These are phyloP conservation scores for Apiotrichum porosum DNA, from an alignment of 1,284 basidiomycete species.

Conservation along the genomic window DNA sequence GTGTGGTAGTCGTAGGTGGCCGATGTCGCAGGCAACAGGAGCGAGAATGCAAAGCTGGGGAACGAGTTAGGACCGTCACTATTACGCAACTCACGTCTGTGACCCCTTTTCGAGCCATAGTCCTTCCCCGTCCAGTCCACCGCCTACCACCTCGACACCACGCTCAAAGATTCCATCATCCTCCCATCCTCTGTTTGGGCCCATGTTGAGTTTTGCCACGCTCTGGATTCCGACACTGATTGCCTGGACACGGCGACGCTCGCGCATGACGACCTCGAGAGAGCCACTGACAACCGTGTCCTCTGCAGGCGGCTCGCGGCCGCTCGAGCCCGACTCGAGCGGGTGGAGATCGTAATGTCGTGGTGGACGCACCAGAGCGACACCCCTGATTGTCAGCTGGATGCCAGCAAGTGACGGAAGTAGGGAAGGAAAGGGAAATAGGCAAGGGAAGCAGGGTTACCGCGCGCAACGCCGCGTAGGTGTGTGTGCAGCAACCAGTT, in stretches of 20 bases:
- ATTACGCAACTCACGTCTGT: constrained; percentile 23
- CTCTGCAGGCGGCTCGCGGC: constrained; percentile 36
- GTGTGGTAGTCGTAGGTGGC: constrained; percentile 32
- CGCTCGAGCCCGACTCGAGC: constrained; percentile 20
- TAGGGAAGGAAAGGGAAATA: no score
- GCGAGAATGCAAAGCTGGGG: constrained; percentile 31
- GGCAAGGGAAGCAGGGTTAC: no score
- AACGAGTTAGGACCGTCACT: background rate
- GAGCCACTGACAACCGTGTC: constrained; percentile 43
- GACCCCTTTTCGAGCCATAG: constrained; percentile 43
- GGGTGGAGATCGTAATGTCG: constrained; percentile 32
- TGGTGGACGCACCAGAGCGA: constrained; percentile 36
- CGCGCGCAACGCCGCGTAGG: no score
- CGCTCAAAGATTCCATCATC: constrained; percentile 45
- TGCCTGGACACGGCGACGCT: constrained; percentile 34
- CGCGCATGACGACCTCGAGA: constrained; percentile 45
- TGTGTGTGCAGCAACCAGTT: no score
- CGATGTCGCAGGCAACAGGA: constrained; percentile 35
- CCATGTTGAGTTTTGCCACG: constrained; percentile 35
- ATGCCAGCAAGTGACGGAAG: no score
- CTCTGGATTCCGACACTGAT: constrained; percentile 44
- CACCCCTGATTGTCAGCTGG: constrained; percentile 28
- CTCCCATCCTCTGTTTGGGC: constrained; percentile 34
- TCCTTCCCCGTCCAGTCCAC: constrained; percentile 24
- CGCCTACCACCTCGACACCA: constrained; percentile 27